A percentile compares a stretch with the other conserved stretches of the same genome.
phyloP scores from a whole-genome alignment of 371 early-diverging fungal genomes.

The Actinomortierella wolfii region DNA sequence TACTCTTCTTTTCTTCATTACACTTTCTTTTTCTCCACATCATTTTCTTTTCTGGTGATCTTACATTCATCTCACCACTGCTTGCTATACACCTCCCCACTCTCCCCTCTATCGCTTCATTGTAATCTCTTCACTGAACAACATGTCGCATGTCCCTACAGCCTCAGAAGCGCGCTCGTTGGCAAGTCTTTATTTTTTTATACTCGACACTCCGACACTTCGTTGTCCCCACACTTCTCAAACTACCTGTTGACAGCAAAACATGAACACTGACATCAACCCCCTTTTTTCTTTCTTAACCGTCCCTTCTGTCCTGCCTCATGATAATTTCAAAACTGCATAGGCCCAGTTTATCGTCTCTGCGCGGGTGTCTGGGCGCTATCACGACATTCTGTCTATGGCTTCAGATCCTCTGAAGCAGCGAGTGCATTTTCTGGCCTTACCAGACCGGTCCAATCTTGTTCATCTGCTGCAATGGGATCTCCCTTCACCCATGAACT shows the following conservation, averaged over 20 bases:
- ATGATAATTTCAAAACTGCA: not conserved
- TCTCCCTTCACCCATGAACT: not conserved
- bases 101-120: not conserved
- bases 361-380: conserved; percentile 5
- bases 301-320: not conserved
- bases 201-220: too few species aligned
- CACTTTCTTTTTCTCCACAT: conserved; percentile 3
- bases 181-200: too few species aligned
- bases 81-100: conserved; percentile 4
- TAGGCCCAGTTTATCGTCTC: conserved; percentile 16
- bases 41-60: too few species aligned
- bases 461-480: conserved; percentile 31
- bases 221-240: conserved; percentile 7
- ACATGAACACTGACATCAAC: conserved; percentile 9
- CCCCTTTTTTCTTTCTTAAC: not conserved
- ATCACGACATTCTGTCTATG: conserved; percentile 18
- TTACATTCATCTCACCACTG: not conserved
- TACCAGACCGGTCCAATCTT: conserved; percentile 32
- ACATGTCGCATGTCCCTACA: too few species aligned
- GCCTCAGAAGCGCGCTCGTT: too few species aligned
- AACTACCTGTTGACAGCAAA: not conserved
- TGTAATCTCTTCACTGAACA: too few species aligned
- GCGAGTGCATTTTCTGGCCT: conserved; percentile 31
- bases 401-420: conserved; percentile 37
- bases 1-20: not conserved